phyloP scores from a whole-genome alignment of 352 stramenopile species.

The Saprolegnia diclina region DNA sequence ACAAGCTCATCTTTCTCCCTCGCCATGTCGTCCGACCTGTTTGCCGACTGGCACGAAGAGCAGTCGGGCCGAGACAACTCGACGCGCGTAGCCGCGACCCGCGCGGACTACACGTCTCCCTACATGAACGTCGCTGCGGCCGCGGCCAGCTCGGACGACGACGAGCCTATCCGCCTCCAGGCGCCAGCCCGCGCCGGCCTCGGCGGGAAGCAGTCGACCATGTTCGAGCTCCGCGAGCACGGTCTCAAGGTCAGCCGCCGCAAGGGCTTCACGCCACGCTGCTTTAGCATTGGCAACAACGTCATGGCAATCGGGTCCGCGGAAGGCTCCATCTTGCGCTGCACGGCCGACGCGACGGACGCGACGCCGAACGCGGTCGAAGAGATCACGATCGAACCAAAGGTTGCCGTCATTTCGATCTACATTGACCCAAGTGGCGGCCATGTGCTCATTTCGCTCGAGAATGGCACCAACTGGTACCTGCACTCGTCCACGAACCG shows the following conservation, averaged over 20 bases:
- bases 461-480: conserved; percentile 86
- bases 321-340: conserved; percentile 74
- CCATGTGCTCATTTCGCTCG: conserved; percentile 80
- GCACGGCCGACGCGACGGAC: conserved; percentile 71
- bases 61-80: conserved; percentile 35
- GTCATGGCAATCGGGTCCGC: conserved; percentile 77
- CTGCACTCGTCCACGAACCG: conserved; percentile 64
- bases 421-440: conserved; percentile 78
- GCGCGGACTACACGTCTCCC: conserved; percentile 27
- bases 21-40: conserved; percentile 81
- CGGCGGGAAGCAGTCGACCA: conserved; percentile 34
- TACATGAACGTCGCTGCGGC: conserved; percentile 28
- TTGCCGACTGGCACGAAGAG: conserved; percentile 85
- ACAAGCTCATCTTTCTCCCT: conserved; percentile 19
- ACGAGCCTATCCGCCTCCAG: conserved; percentile 37
- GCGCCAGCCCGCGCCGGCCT: neutral
- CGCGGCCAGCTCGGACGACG: conserved; percentile 41
- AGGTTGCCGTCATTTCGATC: conserved; percentile 70
- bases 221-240: conserved; percentile 85
- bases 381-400: conserved; percentile 87
- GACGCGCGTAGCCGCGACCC: conserved; percentile 7
- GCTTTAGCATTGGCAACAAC: conserved; percentile 72
- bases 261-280: conserved; percentile 80
- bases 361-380: conserved; percentile 47
- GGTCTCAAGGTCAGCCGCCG: conserved; percentile 76